Evolutionary conservation across 768 basidiomycete genomes (phyloP), one percentile per base, ranked within the genome.

Genomic region (Lactarius sanguifluus): DNA sequence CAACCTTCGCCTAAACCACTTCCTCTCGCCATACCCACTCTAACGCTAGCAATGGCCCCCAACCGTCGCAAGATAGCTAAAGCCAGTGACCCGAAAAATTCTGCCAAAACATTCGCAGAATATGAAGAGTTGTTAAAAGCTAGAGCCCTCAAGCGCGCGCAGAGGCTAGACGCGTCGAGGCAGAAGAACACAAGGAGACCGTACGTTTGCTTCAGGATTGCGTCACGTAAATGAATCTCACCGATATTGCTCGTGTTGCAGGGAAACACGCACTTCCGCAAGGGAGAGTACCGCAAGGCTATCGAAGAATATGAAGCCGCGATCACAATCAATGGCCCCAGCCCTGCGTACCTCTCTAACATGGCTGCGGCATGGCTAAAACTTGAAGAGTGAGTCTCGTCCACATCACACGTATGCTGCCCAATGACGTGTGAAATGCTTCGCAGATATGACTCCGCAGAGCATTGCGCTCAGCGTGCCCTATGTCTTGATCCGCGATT

Each of bases 231-330:
- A 38, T 1, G 38, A 38, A 15, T 13, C 59, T 65, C 23, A 65
- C 13, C 18, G 7, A 28, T 23, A 16, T 25, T 25, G 3, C 3
- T 13, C 38, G 8, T 50, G 10, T 50, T 34, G 7, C 62, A 84
- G 82, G 84, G 84, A 9, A 83, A 83, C 57, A 61, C 67, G 13
- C 72, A 77, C 13, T 84, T 81, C 76, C 77, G 74, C 45, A 61
- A 71, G 7, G 78, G 76, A 2, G 66, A 79, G 59, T 81, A 76
- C 70, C 68, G 65, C 1, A 75, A 78, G 12, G 81, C 82, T 1
- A 74, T 81, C 3, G 73, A 77, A 1, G 75, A 75, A 58, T 85
- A 83, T 69, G 76, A 77, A 34, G 72, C 70, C 2, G 83, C 83
- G 0, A 75, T 79, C 2, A 41, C 38, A 1, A 71, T 77, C 25